A percentile compares a stretch with the other conserved stretches of the same genome.
These are phyloP conservation scores for Kodamaea suecica DNA, from an alignment of 1,139 yeast genomes.

Conservation along the genomic window DNA sequence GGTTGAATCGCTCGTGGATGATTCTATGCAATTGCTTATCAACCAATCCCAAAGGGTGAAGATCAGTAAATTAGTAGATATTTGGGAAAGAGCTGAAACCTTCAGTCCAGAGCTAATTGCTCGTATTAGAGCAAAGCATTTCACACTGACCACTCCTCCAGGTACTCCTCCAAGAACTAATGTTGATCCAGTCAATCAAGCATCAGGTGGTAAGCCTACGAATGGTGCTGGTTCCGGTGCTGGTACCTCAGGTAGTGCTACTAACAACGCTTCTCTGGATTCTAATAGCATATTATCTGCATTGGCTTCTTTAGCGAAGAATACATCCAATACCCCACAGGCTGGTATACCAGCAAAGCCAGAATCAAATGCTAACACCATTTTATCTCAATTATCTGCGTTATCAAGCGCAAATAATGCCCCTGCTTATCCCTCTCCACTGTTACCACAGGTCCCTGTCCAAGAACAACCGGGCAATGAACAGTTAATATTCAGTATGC, in stretches of 20 bases:
- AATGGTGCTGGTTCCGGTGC: conserved; percentile 10
- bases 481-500: conserved; percentile 40
- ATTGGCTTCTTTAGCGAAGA: conserved; percentile 53
- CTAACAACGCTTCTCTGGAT: conserved; percentile 28
- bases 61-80: conserved; percentile 78
- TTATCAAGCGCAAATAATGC: conserved; percentile 25
- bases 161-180: conserved; percentile 47
- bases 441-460: conserved; percentile 12
- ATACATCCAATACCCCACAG: conserved; percentile 13
- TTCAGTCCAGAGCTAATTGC: conserved; percentile 58
- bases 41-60: conserved; percentile 60
- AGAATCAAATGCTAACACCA: conserved; percentile 33
- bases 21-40: conserved; percentile 53
- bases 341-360: conserved; percentile 25
- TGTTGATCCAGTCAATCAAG: conserved; percentile 21
- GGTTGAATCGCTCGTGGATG: conserved; percentile 57
- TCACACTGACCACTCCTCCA: conserved; percentile 57
- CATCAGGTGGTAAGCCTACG: conserved; percentile 14
- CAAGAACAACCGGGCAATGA: conserved; percentile 22
- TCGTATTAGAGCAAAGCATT: conserved; percentile 58
- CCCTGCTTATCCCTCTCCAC: conserved; percentile 14
- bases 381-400: conserved; percentile 46
- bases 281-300: conserved; percentile 63
- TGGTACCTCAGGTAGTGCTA: conserved; percentile 8
- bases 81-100: conserved; percentile 87